Evolutionary conservation across 2,329 filamentous ascomycete species (phyloP).

Genomic region (Diaporthe eres): DNA sequence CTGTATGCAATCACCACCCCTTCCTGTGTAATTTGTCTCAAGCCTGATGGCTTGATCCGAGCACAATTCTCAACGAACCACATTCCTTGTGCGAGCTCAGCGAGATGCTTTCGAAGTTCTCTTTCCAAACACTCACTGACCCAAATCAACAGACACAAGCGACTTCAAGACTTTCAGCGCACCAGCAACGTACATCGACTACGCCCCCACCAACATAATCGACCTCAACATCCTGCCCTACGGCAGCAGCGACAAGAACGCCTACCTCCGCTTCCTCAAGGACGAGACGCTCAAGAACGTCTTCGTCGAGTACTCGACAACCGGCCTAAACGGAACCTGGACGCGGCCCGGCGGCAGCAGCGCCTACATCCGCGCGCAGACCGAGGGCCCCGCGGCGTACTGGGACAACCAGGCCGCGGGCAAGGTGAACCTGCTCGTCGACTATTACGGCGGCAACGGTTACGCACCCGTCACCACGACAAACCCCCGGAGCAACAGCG

Average conservation of each 20-base stretch:
- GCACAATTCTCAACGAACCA: neutral
- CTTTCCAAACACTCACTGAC: neutral
- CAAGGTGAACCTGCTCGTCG: constrained; percentile 63
- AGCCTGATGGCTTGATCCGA: neutral
- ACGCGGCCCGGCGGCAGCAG: constrained; percentile 59
- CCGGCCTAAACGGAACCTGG: constrained; percentile 66
- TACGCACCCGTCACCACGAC: constrained; percentile 64
- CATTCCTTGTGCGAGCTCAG: no score
- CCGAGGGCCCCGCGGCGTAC: constrained; percentile 62
- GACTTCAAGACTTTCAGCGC: constrained; percentile 68
- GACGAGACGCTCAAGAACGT: constrained; percentile 67
- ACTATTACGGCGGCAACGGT: constrained; percentile 62
- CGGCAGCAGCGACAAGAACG: constrained; percentile 49
- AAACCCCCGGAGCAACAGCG: constrained; percentile 57
- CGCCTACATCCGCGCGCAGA: constrained; percentile 58
- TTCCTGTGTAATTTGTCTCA: neutral
- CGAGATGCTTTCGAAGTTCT: neutral
- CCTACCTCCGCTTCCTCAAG: constrained; percentile 69
- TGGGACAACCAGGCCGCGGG: constrained; percentile 57
- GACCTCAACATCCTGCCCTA: constrained; percentile 70
- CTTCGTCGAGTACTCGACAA: constrained; percentile 63
- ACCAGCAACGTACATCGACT: constrained; percentile 65
- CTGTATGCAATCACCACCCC: constrained; percentile 38
- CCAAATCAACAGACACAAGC: constrained; percentile 55
- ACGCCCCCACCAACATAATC: constrained; percentile 63